Evolutionary conservation across 2,329 filamentous ascomycete genomes (phyloP).

Genomic region (Rugonectria rugulosa): DNA sequence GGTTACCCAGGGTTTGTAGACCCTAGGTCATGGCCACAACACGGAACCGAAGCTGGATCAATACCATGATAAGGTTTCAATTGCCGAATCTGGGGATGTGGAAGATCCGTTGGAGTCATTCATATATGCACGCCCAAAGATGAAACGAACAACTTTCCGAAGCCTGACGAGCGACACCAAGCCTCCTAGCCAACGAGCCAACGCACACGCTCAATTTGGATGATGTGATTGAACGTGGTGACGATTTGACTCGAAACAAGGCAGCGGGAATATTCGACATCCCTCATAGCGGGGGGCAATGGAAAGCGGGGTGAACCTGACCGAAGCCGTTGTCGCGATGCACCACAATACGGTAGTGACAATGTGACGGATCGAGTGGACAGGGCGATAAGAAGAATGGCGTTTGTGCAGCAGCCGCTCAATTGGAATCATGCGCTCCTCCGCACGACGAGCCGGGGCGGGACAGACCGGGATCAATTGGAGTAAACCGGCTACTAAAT

Average conservation of each 20-base stretch:
- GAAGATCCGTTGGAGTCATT: slow-evolving; percentile 25
- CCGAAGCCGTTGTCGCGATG: slow-evolving; percentile 32
- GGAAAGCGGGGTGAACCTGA: slow-evolving; percentile 32
- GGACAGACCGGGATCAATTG: slow-evolving; percentile 39
- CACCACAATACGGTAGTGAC: slow-evolving; percentile 24
- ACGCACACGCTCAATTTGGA: slow-evolving; percentile 35
- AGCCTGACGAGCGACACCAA: slow-evolving; percentile 23
- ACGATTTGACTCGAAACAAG: slow-evolving; percentile 36
- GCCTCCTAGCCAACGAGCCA: slow-evolving; percentile 32
- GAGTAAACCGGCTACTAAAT: slow-evolving; percentile 27
- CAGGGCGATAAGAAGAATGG: slow-evolving; percentile 30
- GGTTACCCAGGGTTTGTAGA: slow-evolving; percentile 32
- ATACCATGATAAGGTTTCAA: slow-evolving; percentile 16
- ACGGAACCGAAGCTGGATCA: slow-evolving; percentile 21
- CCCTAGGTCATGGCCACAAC: slow-evolving; percentile 38
- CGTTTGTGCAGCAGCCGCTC: slow-evolving; percentile 34
- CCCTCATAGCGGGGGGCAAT: slow-evolving; percentile 31
- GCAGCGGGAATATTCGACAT: slow-evolving; percentile 32
- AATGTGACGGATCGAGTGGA: slow-evolving; percentile 24
- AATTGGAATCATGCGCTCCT: slow-evolving; percentile 35
- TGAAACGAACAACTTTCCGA: slow-evolving; percentile 29
- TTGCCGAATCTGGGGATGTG: slow-evolving; percentile 28
- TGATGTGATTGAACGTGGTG: slow-evolving; percentile 38
- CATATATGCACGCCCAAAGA: slow-evolving; percentile 28
- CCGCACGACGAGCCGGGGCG: slow-evolving; percentile 30